phyloP scores from a whole-genome alignment of 164 flowering plant species.

The Kalanchoe fedtschenkoi region DNA sequence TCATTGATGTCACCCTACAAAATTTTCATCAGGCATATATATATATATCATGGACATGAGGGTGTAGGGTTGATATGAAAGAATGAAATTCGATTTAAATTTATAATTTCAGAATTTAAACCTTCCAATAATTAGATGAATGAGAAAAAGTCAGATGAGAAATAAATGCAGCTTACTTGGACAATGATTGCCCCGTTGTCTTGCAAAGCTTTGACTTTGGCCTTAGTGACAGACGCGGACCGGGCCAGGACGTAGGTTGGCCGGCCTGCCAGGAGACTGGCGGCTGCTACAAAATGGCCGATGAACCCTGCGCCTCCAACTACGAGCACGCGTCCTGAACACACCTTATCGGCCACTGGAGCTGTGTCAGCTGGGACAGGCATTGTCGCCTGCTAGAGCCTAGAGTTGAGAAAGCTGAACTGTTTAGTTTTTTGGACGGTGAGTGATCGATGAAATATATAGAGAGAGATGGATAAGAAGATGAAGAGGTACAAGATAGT shows the following conservation, averaged over 20 bases:
- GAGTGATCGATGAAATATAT: too few relatives aligned
- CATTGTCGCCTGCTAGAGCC: background rate
- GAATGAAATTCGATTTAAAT: too few relatives aligned
- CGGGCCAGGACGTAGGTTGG: constrained; percentile 40
- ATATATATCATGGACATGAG: background rate
- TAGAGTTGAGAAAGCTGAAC: too few relatives aligned
- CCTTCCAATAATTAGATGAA: too few relatives aligned
- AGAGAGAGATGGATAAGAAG: too few relatives aligned
- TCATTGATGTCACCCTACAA: constrained; percentile 40
- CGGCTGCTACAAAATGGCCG: constrained; percentile 45
- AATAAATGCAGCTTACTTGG: constrained; percentile 17
- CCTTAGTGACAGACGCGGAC: constrained; percentile 18
- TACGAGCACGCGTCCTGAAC: constrained; percentile 23
- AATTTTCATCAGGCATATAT: background rate
- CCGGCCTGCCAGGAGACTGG: constrained; percentile 32
- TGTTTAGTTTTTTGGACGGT: too few relatives aligned
- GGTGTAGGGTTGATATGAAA: background rate
- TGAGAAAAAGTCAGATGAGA: background rate
- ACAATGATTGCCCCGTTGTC: constrained; percentile 41
- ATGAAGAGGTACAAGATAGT: too few relatives aligned
- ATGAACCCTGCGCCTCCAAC: constrained; percentile 54
- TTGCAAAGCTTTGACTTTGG: constrained; percentile 24
- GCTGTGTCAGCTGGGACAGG: constrained; percentile 3
- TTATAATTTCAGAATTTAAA: too few relatives aligned
- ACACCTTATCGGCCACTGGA: background rate